A percentile compares a stretch with the other conserved stretches of the same genome.
Evolutionary conservation across 1,284 basidiomycete genomes (phyloP).

Genomic region (Inonotus hispidus): DNA sequence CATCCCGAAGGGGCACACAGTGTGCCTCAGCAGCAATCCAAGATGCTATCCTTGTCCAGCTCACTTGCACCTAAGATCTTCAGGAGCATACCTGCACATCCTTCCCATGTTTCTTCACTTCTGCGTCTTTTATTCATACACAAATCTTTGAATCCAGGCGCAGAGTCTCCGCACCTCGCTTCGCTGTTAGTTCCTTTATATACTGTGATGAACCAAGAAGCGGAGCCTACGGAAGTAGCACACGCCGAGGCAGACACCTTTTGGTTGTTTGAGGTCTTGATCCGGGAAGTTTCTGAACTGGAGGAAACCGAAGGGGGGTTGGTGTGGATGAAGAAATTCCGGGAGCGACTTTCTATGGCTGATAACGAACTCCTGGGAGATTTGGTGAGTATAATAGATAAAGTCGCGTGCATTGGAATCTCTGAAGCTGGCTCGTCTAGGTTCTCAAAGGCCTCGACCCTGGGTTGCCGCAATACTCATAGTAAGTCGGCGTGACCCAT

Average conservation of each 20-base stretch:
- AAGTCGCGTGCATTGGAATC: not conserved
- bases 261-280: constrained; percentile 71
- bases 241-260: constrained; percentile 77
- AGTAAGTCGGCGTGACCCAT: constrained; percentile 43
- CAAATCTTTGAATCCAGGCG: constrained; percentile 65
- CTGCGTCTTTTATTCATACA: constrained; percentile 71
- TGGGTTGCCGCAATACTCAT: constrained; percentile 70
- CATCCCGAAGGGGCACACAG: constrained; percentile 30
- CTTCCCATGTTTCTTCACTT: constrained; percentile 57
- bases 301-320: constrained; percentile 58
- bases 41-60: constrained; percentile 36
- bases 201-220: constrained; percentile 53
- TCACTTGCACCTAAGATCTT: constrained; percentile 47
- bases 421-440: constrained; percentile 28
- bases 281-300: constrained; percentile 67
- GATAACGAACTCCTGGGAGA: constrained; percentile 57
- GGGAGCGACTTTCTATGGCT: constrained; percentile 57
- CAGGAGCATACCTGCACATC: constrained; percentile 44
- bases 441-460: constrained; percentile 63
- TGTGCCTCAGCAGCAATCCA: constrained; percentile 26
- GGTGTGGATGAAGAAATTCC: constrained; percentile 58
- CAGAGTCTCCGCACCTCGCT: constrained; percentile 58
- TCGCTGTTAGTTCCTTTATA: constrained; percentile 68
- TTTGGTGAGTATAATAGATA: constrained; percentile 43
- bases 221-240: constrained; percentile 51